Percentiles rank a stretch among this genome's conserved stretches.
phyloP scores from a whole-genome alignment of 257 asterid species.

The Fraxinus pennsylvanica region DNA sequence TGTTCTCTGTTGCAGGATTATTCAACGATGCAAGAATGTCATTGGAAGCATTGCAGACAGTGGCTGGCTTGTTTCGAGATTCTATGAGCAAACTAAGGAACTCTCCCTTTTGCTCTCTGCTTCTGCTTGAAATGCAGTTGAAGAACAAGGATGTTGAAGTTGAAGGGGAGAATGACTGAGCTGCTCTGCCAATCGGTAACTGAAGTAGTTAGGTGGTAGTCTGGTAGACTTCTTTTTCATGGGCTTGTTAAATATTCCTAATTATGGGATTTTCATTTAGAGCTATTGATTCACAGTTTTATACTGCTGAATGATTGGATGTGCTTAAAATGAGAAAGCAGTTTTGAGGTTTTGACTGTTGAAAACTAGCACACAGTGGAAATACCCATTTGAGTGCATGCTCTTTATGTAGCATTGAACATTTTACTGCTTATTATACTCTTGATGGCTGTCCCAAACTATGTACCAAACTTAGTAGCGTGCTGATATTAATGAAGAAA shows the following conservation, averaged over 20 bases:
- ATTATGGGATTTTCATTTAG: neutral
- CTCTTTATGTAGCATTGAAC: neutral
- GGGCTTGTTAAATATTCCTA: neutral
- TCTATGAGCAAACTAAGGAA: neutral
- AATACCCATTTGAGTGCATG: constrained; percentile 14
- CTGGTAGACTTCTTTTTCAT: neutral
- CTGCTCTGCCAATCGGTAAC: neutral
- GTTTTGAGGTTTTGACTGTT: neutral
- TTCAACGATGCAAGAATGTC: neutral
- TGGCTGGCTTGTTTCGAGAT: neutral
- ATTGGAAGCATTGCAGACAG: neutral
- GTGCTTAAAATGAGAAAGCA: neutral
- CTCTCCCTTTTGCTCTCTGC: neutral
- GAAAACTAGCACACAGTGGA: neutral
- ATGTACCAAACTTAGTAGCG: neutral
- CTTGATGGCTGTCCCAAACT: neutral
- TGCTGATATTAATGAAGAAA: neutral
- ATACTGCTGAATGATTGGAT: neutral
- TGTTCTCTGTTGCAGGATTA: neutral
- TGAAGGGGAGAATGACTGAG: neutral
- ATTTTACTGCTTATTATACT: neutral
- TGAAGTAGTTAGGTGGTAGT: neutral
- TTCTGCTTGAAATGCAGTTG: neutral
- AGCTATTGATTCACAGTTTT: neutral
- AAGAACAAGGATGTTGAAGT: neutral